phyloP scores from a whole-genome alignment of 331 rosid species.

The Malus hybrid region DNA sequence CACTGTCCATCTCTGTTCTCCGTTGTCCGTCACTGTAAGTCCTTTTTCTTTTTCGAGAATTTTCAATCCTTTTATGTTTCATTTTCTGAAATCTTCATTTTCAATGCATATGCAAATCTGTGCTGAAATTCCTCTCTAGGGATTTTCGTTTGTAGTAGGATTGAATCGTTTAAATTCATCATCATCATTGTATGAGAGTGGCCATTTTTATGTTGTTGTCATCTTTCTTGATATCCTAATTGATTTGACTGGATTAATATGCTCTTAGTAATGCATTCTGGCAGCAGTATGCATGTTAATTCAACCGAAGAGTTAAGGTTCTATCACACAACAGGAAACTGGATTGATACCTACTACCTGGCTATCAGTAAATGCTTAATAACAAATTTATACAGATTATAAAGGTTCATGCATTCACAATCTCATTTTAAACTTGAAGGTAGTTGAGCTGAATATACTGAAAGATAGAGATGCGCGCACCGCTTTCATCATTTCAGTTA shows the following conservation, averaged over 20 bases:
- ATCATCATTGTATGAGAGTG: not conserved
- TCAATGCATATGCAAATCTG: too few species aligned
- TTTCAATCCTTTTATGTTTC: too few species aligned
- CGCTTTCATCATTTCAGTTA: too few species aligned
- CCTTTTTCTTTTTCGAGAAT: too few species aligned
- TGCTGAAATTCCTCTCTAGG: too few species aligned
- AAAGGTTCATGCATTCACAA: not conserved
- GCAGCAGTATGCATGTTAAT: not conserved
- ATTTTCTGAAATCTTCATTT: too few species aligned
- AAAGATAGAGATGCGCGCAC: too few species aligned
- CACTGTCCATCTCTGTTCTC: too few species aligned
- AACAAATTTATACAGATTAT: not conserved
- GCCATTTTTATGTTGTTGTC: slow-evolving; percentile 10
- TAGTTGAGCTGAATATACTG: too few species aligned
- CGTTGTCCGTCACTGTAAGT: too few species aligned
- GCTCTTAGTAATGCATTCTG: not conserved
- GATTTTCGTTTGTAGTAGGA: too few species aligned
- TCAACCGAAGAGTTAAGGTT: not conserved
- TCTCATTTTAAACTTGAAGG: too few species aligned
- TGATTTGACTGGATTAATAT: slow-evolving; percentile 2
- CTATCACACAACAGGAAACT: not conserved
- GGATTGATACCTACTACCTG: not conserved
- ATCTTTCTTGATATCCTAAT: not conserved
- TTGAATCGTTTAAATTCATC: not conserved
- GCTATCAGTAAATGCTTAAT: not conserved